phyloP scores from a whole-genome alignment of 2,329 filamentous ascomycete species.

The Truncatella angustata region DNA sequence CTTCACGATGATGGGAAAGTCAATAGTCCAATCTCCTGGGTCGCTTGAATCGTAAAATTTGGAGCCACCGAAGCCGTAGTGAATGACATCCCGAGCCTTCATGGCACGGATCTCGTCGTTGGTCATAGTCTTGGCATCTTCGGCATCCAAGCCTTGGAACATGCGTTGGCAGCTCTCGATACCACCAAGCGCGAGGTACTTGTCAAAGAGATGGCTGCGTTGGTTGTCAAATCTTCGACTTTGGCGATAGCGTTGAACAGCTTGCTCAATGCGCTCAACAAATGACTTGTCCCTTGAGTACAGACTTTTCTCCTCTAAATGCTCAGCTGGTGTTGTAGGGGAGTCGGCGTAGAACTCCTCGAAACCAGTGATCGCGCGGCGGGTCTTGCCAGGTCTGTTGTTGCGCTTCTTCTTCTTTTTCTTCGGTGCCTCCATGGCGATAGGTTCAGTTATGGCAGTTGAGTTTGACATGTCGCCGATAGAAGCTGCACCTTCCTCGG shows the following conservation, averaged over 20 bases:
- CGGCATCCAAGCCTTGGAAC: constrained; percentile 59
- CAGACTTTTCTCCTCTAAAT: constrained; percentile 62
- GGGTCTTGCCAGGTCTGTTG: constrained; percentile 34
- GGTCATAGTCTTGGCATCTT: constrained; percentile 54
- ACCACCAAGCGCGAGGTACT: constrained; percentile 81
- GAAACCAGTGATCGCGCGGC: constrained; percentile 61
- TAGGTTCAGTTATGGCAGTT: neutral
- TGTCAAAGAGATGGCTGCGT: constrained; percentile 66
- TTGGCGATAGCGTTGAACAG: constrained; percentile 76
- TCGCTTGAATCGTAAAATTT: constrained; percentile 51
- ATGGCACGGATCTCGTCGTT: constrained; percentile 63
- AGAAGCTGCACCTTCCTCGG: too few relatives aligned
- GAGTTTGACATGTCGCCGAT: too few relatives aligned
- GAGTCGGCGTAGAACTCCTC: constrained; percentile 80
- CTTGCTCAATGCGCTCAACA: constrained; percentile 74
- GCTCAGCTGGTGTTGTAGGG: constrained; percentile 70
- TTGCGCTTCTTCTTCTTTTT: constrained; percentile 41
- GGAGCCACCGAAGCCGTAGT: constrained; percentile 39
- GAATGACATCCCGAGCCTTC: constrained; percentile 61
- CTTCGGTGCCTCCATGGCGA: constrained; percentile 18
- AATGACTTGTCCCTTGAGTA: constrained; percentile 62
- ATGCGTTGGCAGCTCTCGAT: constrained; percentile 57
- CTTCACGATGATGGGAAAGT: constrained; percentile 75
- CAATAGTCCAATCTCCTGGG: constrained; percentile 66
- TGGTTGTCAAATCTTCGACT: constrained; percentile 70